phyloP scores from a whole-genome alignment of 352 stramenopile species.

The Phytopythium litorale region DNA sequence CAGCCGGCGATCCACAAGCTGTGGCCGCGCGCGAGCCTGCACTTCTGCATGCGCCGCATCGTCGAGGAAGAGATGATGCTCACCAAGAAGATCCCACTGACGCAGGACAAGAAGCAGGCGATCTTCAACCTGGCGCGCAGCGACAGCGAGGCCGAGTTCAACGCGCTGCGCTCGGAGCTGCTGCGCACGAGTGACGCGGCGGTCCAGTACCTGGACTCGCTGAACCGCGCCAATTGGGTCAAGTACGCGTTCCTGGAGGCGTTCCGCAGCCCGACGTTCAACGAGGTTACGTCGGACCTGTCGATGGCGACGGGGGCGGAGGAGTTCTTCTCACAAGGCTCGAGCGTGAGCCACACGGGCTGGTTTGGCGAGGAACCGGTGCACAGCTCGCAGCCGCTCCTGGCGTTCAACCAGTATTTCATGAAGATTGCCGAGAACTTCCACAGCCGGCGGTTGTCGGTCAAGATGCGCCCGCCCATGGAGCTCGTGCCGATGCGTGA shows the following conservation, averaged over 20 bases:
- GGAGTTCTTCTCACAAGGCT: conserved; percentile 36
- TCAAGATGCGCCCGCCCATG: conserved; percentile 45
- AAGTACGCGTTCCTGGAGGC: conserved; percentile 73
- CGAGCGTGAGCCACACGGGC: conserved; percentile 28
- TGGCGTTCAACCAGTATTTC: conserved; percentile 68
- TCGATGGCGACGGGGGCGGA: conserved; percentile 36
- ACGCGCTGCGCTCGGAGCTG: conserved; percentile 48
- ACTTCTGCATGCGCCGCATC: conserved; percentile 69
- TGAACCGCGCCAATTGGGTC: conserved; percentile 61
- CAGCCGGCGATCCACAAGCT: conserved; percentile 43
- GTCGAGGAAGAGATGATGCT: conserved; percentile 66
- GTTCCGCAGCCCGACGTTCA: conserved; percentile 66
- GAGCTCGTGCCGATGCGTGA: conserved; percentile 64
- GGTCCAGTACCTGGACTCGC: conserved; percentile 50
- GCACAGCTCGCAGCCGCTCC: conserved; percentile 57
- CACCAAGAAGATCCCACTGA: conserved; percentile 57
- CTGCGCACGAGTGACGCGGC: conserved; percentile 45
- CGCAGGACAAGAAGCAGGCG: conserved; percentile 56
- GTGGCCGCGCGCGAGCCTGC: conserved; percentile 57
- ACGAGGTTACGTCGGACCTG: conserved; percentile 67
- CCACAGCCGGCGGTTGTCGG: conserved; percentile 46
- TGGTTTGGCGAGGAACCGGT: conserved; percentile 67
- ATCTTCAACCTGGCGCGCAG: conserved; percentile 68
- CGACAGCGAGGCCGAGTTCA: conserved; percentile 70
- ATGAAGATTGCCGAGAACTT: conserved; percentile 75